Base-by-base conservation (phyloP, 306 rosid genomes). In the Vigna nakashimae region DNA sequence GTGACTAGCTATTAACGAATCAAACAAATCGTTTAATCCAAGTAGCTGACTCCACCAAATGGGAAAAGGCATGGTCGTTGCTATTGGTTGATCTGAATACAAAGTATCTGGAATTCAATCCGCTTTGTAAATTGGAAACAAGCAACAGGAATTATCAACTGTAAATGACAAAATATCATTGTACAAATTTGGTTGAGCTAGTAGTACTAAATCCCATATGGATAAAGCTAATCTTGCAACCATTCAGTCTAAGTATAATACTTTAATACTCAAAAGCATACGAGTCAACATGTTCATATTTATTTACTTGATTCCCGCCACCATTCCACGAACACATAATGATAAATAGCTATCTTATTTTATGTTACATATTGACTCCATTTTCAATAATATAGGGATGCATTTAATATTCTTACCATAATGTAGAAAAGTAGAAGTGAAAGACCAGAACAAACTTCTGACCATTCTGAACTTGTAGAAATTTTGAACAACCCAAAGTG, bases 401-500 rank as follows among this genome's bases (percentile, higher is more conserved):
- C 11, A 67, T 74, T 74, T 22, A 1, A 74, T 15, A 80, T 70
- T 77, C 91, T 67, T 90, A 94, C 97, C 98, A 88, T 88, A 77
- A 86, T 81, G 63, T 89, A 94, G 79, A 87, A 94, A 62, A 94
- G 89, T 81, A 89, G 53, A 60, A 94, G 90, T 66, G 98, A 89
- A 79, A 88, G 15, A 69, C 88, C 79, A 38, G 93, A 91, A 64
- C 92, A 90, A 69, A 89, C 85, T 85, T 91, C 93, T 32, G 91
- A 83, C 94, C 91, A 87, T 64, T 86, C 94, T 3, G 89, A 88
- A 69, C 73, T 80, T 75, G 76, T 71, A 78, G 97, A 84, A 79
- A 94, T 69, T 81, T 94, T 90, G 83, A 87, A 94, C 58, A 94
- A 80, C 77, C 98, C 98, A 70, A 86, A 77, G 87, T 86, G 87